Base-by-base conservation (phyloP, 176 grass and related monocot genomes). In the Carex littledalei region DNA sequence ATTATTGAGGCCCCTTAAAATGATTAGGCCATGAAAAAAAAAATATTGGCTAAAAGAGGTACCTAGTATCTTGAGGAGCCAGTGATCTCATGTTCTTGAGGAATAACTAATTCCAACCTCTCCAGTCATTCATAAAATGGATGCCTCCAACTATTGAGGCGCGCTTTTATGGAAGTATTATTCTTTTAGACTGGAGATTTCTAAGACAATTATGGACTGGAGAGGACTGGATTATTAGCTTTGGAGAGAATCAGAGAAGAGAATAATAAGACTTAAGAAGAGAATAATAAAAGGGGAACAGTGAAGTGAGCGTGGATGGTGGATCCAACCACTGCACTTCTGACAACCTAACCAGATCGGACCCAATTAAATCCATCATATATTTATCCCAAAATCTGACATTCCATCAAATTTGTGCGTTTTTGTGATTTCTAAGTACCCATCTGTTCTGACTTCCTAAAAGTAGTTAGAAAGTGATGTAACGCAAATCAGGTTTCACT, bases 261-360 rank as follows among this genome's bases (percentile, higher is more conserved):
- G 52, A 57, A 57, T 78, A 56, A 71, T 37, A 49, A 49, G 1
- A 47, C 45, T 47, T 47, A 47, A 45, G 2, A 74, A 24, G n/a
- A 78, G 52, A 56, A 78, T 56, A n/a, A 34, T 29, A 78, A 43
- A n/a, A 45, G 32, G 21, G 9, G 20, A 83, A 83, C 61, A 83
- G 43, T 83, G 81, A 53, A 68, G 63, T 83, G 63, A 83, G 81
- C 81, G 81, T 83, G 81, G 81, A 83, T 83, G 81, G 81, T 83
- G 81, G 81, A 83, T 83, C 81, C 81, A 83, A 83, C 81, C 63
- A 83, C 81, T 83, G 81, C 81, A 83, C 81, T 67, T 67, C 81
- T 83, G 81, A 83, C 63, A 83, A 55, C 63, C 63, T 83, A 69
- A 47, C 81, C 41, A 83, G 22, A 83, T 83, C 24, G 55, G 56